These are phyloP conservation scores for Oryza punctata DNA, from an alignment of 176 grass and related monocot genomes.

Conservation along the genomic window DNA sequence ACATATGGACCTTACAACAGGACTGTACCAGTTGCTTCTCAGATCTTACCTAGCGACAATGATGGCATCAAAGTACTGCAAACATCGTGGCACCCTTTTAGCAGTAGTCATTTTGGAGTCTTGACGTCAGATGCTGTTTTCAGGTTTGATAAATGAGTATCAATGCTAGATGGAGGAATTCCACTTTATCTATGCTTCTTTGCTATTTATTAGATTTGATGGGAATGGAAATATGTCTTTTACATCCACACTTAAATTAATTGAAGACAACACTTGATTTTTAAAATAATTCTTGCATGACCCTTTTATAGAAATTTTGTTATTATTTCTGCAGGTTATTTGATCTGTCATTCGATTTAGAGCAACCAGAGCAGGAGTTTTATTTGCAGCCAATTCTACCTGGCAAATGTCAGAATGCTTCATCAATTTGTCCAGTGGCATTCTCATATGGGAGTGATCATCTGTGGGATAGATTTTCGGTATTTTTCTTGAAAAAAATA, in stretches of 20 bases:
- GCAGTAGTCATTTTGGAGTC: constrained; percentile 74
- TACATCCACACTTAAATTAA: neutral
- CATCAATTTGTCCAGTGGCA: constrained; percentile 74
- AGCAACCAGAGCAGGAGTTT: constrained; percentile 81
- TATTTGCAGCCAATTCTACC: constrained; percentile 81
- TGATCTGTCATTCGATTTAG: constrained; percentile 83
- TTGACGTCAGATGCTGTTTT: constrained; percentile 96
- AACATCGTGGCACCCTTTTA: constrained; percentile 88
- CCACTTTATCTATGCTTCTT: neutral
- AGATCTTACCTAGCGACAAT: constrained; percentile 63
- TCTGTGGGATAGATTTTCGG: constrained; percentile 96
- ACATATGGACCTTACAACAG: constrained; percentile 57
- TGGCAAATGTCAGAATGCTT: constrained; percentile 76
- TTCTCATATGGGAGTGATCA: constrained; percentile 87
- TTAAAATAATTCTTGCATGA: constrained; percentile 18
- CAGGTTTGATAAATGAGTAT: constrained; percentile 52
- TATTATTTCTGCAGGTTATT: constrained; percentile 72
- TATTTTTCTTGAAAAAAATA: constrained; percentile 39
- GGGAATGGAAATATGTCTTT: constrained; percentile 9
- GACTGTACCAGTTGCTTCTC: constrained; percentile 68
- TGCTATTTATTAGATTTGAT: constrained; percentile 26
- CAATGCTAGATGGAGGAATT: constrained; percentile 12
- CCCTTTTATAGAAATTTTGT: constrained; percentile 15
- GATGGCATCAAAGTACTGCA: constrained; percentile 80
- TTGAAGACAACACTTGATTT: neutral